Conservation (phyloP, 1,139 yeast genomes). For the Pichia inconspicua region DNA sequence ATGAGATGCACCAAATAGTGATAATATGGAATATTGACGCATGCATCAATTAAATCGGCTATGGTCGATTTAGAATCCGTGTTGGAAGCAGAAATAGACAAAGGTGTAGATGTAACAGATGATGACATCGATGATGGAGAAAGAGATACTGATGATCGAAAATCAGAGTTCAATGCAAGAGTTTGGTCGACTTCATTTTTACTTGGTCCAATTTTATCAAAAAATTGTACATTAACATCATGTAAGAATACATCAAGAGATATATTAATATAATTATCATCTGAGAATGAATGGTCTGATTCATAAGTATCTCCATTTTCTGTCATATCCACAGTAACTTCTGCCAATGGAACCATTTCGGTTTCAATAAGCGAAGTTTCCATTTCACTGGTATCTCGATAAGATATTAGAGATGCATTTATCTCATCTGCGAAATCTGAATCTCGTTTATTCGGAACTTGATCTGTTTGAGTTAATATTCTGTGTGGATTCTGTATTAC, state of each 20-base stretch:
- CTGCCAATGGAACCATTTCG: conserved; percentile 26
- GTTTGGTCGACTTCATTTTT: conserved; percentile 18
- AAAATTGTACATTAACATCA: conserved; percentile 26
- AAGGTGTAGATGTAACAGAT: conserved; percentile 4
- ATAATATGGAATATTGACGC: conserved; percentile 23
- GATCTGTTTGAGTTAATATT: too few species aligned
- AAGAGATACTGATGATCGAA: background rate
- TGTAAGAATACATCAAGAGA: conserved; percentile 22
- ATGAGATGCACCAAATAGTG: conserved; percentile 24
- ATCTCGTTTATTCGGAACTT: too few species aligned
- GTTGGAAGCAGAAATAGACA: background rate
- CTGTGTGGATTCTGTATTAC: too few species aligned
- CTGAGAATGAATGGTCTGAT: conserved; percentile 17
- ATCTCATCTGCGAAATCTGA: background rate
- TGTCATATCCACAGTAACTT: conserved; percentile 16
- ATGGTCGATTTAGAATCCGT: conserved; percentile 8
- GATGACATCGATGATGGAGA: conserved; percentile 6
- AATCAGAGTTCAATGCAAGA: conserved; percentile 1
- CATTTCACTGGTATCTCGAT: conserved; percentile 8
- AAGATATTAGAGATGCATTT: background rate
- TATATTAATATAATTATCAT: conserved; percentile 22
- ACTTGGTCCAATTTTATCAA: conserved; percentile 25
- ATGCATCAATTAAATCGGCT: conserved; percentile 24
- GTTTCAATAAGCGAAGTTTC: conserved; percentile 18
- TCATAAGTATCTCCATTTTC: conserved; percentile 16